These are phyloP conservation scores for Musa beccarii DNA, from an alignment of 176 grass and related monocot genomes.

Conservation along the genomic window DNA sequence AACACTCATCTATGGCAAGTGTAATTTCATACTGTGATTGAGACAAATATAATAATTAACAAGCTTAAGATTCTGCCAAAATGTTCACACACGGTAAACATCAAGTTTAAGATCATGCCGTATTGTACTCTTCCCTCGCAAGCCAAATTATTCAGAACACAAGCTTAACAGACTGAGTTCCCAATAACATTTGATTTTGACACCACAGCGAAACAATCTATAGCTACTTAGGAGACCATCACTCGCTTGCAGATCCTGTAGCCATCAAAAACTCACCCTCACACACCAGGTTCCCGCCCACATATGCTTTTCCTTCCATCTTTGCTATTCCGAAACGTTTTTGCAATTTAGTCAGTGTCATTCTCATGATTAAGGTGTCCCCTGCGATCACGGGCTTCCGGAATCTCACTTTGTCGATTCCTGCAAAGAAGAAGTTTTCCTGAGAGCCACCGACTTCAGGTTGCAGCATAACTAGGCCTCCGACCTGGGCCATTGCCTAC, in stretches of 20 bases:
- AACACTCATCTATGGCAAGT: no score
- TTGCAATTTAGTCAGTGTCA: conserved; percentile 82
- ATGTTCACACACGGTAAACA: no score
- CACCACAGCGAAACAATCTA: no score
- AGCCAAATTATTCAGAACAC: no score
- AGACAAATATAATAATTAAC: no score
- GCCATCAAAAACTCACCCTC: conserved; percentile 87
- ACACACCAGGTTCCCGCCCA: conserved; percentile 78
- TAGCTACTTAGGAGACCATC: background rate
- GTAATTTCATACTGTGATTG: no score
- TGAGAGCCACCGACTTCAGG: conserved; percentile 84
- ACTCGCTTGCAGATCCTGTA: conserved; percentile 27
- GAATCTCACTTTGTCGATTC: conserved; percentile 87
- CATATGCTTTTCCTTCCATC: conserved; percentile 96
- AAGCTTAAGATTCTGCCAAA: no score
- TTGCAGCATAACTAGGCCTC: conserved; percentile 83
- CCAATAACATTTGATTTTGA: no score
- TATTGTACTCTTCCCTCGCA: no score
- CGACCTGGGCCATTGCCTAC: conserved; percentile 94
- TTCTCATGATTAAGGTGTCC: conserved; percentile 91
- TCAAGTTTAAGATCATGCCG: no score
- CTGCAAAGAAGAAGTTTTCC: conserved; percentile 90
- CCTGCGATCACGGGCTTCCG: conserved; percentile 87
- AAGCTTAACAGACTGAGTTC: no score
- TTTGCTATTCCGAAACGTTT: conserved; percentile 88